Conservation (phyloP, 208 protist genomes). For the Wallacemonas collosoma region DNA sequence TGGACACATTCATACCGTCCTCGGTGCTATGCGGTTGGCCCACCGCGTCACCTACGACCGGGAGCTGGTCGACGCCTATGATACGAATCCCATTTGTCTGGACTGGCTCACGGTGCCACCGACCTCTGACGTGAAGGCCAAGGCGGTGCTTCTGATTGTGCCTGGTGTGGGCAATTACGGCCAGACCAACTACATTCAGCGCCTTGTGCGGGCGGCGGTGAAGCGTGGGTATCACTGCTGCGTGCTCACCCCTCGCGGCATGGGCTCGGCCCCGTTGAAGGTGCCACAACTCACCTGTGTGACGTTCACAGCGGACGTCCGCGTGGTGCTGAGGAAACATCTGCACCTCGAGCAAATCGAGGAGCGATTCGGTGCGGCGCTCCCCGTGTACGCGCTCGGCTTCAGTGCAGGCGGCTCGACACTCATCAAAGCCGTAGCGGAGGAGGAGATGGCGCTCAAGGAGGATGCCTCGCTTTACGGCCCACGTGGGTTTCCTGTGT, state of each 20-base stretch:
- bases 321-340: conserved; percentile 30
- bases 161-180: conserved; percentile 48
- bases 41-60: conserved; percentile 41
- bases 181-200: conserved; percentile 51
- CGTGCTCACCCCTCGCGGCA: conserved; percentile 63
- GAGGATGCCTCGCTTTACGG: conserved; percentile 18
- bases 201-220: conserved; percentile 23
- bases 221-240: conserved; percentile 39
- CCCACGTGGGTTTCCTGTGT: conserved; percentile 32
- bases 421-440: conserved; percentile 40
- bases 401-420: conserved; percentile 47
- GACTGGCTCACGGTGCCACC: conserved; percentile 43
- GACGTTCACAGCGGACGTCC: conserved; percentile 50
- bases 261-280: conserved; percentile 52
- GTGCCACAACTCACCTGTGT: conserved; percentile 40
- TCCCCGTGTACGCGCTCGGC: conserved; percentile 48
- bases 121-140: conserved; percentile 10
- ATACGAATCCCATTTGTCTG: conserved; percentile 64
- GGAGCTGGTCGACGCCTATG: conserved; percentile 40
- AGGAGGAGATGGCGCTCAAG: conserved; percentile 32
- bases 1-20: conserved; percentile 57
- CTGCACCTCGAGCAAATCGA: conserved; percentile 22
- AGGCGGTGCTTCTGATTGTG: conserved; percentile 52
- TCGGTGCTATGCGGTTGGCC: conserved; percentile 26
- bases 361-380: conserved; percentile 23